Base-by-base conservation (phyloP, 805 yeast genomes). In the Yarrowia sp. region DNA sequence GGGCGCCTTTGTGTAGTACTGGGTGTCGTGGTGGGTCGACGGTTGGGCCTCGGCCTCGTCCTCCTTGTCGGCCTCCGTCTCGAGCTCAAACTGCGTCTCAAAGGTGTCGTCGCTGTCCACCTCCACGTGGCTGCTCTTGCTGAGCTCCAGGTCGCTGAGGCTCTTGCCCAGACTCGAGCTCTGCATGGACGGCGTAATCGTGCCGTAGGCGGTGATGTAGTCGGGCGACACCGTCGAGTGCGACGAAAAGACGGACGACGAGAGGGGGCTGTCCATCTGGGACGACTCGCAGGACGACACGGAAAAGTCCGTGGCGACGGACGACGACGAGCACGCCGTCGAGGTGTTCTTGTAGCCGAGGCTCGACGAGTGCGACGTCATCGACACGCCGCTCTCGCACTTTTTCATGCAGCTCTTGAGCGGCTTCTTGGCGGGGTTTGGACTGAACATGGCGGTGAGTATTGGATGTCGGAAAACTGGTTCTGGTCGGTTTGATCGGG, bases 391-490 rank as follows among this genome's bases (percentile, higher is more conserved):
- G 49, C 49, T 14, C 22, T 32, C 41, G 52, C 56, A 48, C 40
- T 63, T 63, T 12, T 63, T 63, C 67, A 63, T 63, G 16, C 67
- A 63, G 67, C 67, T 63, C 40, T 63, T 63, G 22, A 63, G 19
- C 26, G 67, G 67, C 56, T 63, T 63, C 19, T 63, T 63, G n/a
- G 45, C 15, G 8, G 67, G 67, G 48, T 63, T 49, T 5, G 67
- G 67, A 15, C 55, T 48, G 48, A 63, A 63, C 67, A 63, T 63
- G 40, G 19, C 19, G 19, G 8, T 63, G 45, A 16, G 12, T 38
- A 11, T 38, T 5, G 40, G 35, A 22, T 55, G 61, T 55, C 46
- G 61, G 36, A 9, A 38, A 10, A 36, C 38, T 7, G 38, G 8
- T 36, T 36, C 10, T 36, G 8, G 8, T 36, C 10, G 19, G 19